Percentiles rank a stretch among this genome's conserved stretches.
phyloP scores from a whole-genome alignment of 2,329 filamentous ascomycete species.

The Myriangium duriaei region DNA sequence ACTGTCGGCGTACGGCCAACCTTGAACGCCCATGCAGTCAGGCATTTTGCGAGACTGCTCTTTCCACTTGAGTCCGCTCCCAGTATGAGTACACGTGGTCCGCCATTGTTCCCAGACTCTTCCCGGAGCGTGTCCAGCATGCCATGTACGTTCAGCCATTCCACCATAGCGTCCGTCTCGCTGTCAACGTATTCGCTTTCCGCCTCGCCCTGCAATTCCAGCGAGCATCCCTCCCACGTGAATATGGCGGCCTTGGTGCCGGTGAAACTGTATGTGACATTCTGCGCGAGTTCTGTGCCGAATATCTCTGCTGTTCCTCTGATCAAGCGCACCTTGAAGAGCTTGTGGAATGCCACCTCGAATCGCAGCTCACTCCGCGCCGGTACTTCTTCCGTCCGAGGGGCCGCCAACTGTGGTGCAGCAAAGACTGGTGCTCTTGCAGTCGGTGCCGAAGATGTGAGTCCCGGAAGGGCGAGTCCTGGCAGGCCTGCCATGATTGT shows the following conservation, averaged over 20 bases:
- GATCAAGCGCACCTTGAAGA: slow-evolving; percentile 46
- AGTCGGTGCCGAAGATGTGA: slow-evolving; percentile 15
- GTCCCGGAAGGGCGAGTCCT: slow-evolving; percentile 32
- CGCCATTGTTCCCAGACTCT: slow-evolving; percentile 37
- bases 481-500: slow-evolving; percentile 29
- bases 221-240: slow-evolving; percentile 79
- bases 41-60: slow-evolving; percentile 35
- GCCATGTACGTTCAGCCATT: slow-evolving; percentile 77
- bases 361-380: slow-evolving; percentile 35
- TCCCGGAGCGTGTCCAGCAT: slow-evolving; percentile 64
- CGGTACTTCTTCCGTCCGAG: slow-evolving; percentile 30
- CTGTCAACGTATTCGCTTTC: slow-evolving; percentile 58
- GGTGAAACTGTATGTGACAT: slow-evolving; percentile 67
- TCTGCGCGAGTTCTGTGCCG: slow-evolving; percentile 78
- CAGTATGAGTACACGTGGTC: slow-evolving; percentile 73
- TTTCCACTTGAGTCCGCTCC: slow-evolving; percentile 72
- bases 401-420: slow-evolving; percentile 15
- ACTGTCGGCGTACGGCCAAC: slow-evolving; percentile 66
- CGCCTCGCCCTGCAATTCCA: slow-evolving; percentile 65
- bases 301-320: slow-evolving; percentile 85
- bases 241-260: slow-evolving; percentile 78
- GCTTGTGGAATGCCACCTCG: slow-evolving; percentile 24
- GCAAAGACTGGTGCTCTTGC: slow-evolving; percentile 17
- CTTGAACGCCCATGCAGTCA: slow-evolving; percentile 69
- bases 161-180: slow-evolving; percentile 63